Evolutionary conservation across 768 basidiomycete species (phyloP), one percentile per base, ranked within the genome.

Genomic region (Auricularia sp.): DNA sequence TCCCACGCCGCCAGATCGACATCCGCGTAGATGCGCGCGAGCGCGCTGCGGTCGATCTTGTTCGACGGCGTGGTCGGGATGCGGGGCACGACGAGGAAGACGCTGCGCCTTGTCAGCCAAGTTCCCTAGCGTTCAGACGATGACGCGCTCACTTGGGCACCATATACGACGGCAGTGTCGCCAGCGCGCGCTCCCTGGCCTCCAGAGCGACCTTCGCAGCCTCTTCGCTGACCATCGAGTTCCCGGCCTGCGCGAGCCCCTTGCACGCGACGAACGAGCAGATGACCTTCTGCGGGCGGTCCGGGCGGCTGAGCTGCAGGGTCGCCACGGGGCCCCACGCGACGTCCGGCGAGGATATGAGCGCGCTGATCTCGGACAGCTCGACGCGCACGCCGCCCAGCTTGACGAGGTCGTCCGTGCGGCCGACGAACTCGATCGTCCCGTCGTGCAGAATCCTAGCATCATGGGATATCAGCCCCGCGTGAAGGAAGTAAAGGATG

Each of bases 381-480:
- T 21, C 34, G 56, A 59, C 33, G 29, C 23, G 56, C 23, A 29
- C 56, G 29, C 56, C 29, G 29, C 29, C 29, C 29, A 29, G 29
- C 56, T 59, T 59, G 56, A 59, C 34, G 56, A 59, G 56, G 56
- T 59, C 56, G 56, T 59, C 56, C 29, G 56, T 59, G 14, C 56
- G 56, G 0, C 56, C 56, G 23, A 59, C 56, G 34, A 59, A 59
- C 56, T 59, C 56, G 56, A 59, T 59, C 23, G 23, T 29, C 7
- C 56, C 56, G 56, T 59, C 56, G 34, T 59, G 34, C 56, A 59
- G 34, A 33, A 59, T 59, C 12, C 56, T 59, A 59, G 3, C 21
- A 59, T n/a, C n/a, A 59, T 23, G 21, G 18, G 1, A 1, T 1
- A 29, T 14, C 12, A 23, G 12, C 16, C 11, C 47, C 23, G 23